Percentiles rank a stretch among this genome's conserved stretches.
phyloP scores from a whole-genome alignment of 805 yeast genomes.

The Metschnikowia baotianmanensis region DNA sequence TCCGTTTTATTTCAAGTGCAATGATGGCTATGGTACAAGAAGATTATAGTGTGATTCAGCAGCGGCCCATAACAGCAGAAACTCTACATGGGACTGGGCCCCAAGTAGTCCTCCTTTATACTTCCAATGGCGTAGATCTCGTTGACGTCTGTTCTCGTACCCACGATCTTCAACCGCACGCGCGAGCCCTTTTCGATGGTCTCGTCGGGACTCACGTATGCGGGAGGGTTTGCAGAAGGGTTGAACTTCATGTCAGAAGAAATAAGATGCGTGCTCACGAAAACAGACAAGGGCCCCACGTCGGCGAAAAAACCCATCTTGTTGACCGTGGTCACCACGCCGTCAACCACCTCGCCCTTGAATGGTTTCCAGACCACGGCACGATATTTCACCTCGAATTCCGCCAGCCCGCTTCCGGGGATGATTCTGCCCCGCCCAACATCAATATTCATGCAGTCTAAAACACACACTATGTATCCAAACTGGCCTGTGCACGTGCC shows the following conservation, averaged over 20 bases:
- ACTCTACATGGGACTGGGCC: constrained; percentile 55
- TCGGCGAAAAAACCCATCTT: constrained; percentile 97
- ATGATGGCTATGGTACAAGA: constrained; percentile 15
- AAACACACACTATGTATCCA: constrained; percentile 94
- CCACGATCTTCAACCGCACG: constrained; percentile 92
- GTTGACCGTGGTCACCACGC: constrained; percentile 88
- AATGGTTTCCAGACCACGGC: constrained; percentile 99
- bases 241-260: constrained; percentile 92
- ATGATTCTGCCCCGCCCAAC: constrained; percentile 92
- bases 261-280: constrained; percentile 90
- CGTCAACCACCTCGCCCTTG: constrained; percentile 98
- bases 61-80: constrained; percentile 3
- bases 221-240: constrained; percentile 98
- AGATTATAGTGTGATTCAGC: background rate
- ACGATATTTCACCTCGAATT: constrained; percentile 90
- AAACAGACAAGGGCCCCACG: constrained; percentile 94
- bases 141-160: constrained; percentile 96
- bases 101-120: constrained; percentile 95
- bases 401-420: constrained; percentile 92
- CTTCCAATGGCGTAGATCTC: constrained; percentile 97
- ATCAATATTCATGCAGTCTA: constrained; percentile 91
- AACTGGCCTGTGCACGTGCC: constrained; percentile 99
- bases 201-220: constrained; percentile 93
- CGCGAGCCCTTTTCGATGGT: constrained; percentile 91
- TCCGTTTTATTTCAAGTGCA: constrained; percentile 4